Evolutionary conservation across 805 yeast genomes (phyloP).

Genomic region (Suhomyces canberraensis): DNA sequence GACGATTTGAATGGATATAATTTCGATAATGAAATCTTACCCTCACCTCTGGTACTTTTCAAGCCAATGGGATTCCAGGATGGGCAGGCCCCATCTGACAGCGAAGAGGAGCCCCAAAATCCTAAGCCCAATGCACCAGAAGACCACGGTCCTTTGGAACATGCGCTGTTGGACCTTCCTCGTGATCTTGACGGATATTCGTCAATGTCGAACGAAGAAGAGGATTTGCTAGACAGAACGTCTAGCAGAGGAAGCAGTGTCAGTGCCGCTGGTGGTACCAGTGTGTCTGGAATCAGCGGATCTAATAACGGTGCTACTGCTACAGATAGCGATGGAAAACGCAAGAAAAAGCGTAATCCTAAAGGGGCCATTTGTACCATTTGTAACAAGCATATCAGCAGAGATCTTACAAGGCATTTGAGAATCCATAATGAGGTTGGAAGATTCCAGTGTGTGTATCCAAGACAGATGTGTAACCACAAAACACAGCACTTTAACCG

Average conservation of each 20-base stretch:
- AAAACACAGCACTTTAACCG: conserved; percentile 42
- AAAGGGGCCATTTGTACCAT: conserved; percentile 39
- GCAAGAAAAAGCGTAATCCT: conserved; percentile 23
- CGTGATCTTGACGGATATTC: background rate
- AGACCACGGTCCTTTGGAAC: background rate
- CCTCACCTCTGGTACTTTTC: conserved; percentile 1
- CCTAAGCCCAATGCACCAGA: background rate
- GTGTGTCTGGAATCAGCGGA: background rate
- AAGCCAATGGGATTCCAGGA: conserved; percentile 3
- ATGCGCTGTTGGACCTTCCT: background rate
- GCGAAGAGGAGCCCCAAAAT: background rate
- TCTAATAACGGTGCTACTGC: background rate
- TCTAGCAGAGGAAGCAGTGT: background rate
- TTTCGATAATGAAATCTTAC: conserved; percentile 11
- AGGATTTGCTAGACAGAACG: conserved; percentile 1
- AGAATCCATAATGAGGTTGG: conserved; percentile 44
- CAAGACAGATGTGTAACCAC: conserved; percentile 38
- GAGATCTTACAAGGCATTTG: conserved; percentile 42
- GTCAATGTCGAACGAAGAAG: background rate
- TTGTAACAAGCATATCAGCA: conserved; percentile 39
- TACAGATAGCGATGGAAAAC: background rate
- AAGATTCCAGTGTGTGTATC: conserved; percentile 42
- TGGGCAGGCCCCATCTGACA: background rate
- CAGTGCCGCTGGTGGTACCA: background rate
- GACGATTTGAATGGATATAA: conserved; percentile 20